Evolutionary conservation across 768 basidiomycete species (phyloP), one percentile per base, ranked within the genome.

Genomic region (Clitopilus passeckerianus): DNA sequence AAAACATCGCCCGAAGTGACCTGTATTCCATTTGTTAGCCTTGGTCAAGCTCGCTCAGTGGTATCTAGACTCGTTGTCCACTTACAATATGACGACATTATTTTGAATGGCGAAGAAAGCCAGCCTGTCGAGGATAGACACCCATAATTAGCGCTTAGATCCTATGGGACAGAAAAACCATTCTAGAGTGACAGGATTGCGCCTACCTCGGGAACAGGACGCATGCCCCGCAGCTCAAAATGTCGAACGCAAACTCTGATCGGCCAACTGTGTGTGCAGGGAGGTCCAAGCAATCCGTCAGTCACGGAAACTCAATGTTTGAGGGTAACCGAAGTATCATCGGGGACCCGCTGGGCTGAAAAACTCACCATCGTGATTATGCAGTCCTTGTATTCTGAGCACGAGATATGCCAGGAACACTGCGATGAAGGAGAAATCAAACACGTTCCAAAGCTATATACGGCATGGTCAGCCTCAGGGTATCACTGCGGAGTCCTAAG

Each of bases 371-470:
- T 93, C 79, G 27, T 74, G 67, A 58, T 73, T 64, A 14, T 76
- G 65, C 14, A 94, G 73, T 0, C 90, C 93, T 63, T 82, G 80
- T 54, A 85, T 72, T 44, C 93, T 83, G 60, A 93, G 72, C 6
- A 70, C 78, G 2, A 89, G 68, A 69, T 91, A 96, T 6, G 77
- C 77, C 23, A 90, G 65, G 70, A 90, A 93, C 53, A 93, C 77
- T 23, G 84, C 60, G 61, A 86, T 80, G 68, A 92, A 92, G 0
- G 82, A 79, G 22, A 89, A 86, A 71, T 92, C 94, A 64, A 95
- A 93, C 5, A 85, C 87, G 67, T 94, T 95, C 94, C 94, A 96
- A 63, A 95, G 85, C 91, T 95, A 64, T 18, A 54, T 43, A 24
- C 16, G 54, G 56, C 24, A 34, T 50, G 50, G 56, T 57, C 14